Conservation (phyloP, 1,139 yeast genomes). For the Zygoascus sp. region DNA sequence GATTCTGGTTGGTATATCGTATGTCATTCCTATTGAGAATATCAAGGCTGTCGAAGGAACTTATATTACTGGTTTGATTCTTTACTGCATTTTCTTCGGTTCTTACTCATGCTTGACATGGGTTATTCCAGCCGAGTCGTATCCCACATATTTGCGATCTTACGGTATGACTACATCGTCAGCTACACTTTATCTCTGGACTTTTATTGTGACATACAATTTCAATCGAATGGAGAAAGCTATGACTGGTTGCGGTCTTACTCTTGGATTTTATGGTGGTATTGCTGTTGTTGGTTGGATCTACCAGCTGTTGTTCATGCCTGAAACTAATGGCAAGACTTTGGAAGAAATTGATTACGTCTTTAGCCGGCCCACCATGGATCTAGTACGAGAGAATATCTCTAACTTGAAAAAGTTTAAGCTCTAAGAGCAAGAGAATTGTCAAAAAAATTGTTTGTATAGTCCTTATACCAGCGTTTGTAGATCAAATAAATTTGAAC, state of each 20-base stretch:
- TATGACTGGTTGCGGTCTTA: conserved; percentile 55
- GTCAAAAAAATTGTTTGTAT: background rate
- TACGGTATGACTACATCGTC: conserved; percentile 52
- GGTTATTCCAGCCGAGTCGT: conserved; percentile 56
- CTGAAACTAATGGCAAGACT: conserved; percentile 26
- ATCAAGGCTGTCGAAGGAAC: conserved; percentile 50
- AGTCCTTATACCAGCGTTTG: too few species aligned
- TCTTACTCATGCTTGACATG: conserved; percentile 60
- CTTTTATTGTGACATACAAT: conserved; percentile 58
- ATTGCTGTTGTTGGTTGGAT: conserved; percentile 54
- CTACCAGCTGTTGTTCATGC: conserved; percentile 46
- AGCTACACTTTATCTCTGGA: conserved; percentile 51
- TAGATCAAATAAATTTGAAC: too few species aligned
- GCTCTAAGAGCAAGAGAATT: background rate
- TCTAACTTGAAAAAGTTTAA: conserved; percentile 3
- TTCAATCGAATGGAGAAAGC: conserved; percentile 51
- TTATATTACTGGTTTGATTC: conserved; percentile 51
- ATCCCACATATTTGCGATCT: conserved; percentile 48
- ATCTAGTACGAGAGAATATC: conserved; percentile 21
- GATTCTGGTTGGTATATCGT: conserved; percentile 54
- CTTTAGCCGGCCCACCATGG: conserved; percentile 28
- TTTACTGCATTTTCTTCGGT: conserved; percentile 60
- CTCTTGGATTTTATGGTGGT: conserved; percentile 62
- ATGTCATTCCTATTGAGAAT: conserved; percentile 39
- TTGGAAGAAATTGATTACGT: conserved; percentile 30